Conservation (phyloP, 495 filamentous ascomycete species). For the Oleoguttula mirabilis region DNA sequence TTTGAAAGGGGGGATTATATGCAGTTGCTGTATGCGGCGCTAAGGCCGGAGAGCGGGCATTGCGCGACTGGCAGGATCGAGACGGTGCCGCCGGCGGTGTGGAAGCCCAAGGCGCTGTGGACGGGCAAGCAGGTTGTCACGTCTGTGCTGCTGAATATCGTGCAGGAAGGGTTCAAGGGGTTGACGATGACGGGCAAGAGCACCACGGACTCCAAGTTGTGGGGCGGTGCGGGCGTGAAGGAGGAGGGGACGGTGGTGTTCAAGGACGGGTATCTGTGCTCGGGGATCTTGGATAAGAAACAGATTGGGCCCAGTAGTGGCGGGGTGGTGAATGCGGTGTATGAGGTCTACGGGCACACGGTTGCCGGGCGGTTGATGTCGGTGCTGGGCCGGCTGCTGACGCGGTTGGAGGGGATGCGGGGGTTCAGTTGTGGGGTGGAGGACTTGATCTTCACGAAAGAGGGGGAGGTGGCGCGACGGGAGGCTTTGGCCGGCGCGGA, state of each 20-base stretch:
- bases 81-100: conserved; percentile 64
- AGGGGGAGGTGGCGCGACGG: conserved; percentile 61
- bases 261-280: conserved; percentile 73
- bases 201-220: conserved; percentile 60
- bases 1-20: conserved; percentile 83
- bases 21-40: conserved; percentile 76
- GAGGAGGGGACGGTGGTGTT: conserved; percentile 65
- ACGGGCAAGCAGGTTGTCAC: conserved; percentile 97
- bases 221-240: conserved; percentile 38
- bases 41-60: conserved; percentile 81
- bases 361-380: conserved; percentile 75
- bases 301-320: conserved; percentile 81
- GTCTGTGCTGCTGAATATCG: conserved; percentile 85
- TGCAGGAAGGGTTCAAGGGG: conserved; percentile 58
- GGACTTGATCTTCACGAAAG: conserved; percentile 72
- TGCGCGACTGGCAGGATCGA: conserved; percentile 60
- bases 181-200: conserved; percentile 69
- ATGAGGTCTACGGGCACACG: conserved; percentile 85
- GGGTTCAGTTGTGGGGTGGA: conserved; percentile 97
- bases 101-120: conserved; percentile 75
- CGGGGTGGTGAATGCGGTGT: conserved; percentile 81
- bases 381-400: conserved; percentile 78
- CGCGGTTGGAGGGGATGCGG: conserved; percentile 79
- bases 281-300: conserved; percentile 89
- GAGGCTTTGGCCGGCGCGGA: conserved; percentile 57